Evolutionary conservation across 2,329 filamentous ascomycete genomes (phyloP), one percentile per base, ranked within the genome.

Genomic region (Boeremia exigua): DNA sequence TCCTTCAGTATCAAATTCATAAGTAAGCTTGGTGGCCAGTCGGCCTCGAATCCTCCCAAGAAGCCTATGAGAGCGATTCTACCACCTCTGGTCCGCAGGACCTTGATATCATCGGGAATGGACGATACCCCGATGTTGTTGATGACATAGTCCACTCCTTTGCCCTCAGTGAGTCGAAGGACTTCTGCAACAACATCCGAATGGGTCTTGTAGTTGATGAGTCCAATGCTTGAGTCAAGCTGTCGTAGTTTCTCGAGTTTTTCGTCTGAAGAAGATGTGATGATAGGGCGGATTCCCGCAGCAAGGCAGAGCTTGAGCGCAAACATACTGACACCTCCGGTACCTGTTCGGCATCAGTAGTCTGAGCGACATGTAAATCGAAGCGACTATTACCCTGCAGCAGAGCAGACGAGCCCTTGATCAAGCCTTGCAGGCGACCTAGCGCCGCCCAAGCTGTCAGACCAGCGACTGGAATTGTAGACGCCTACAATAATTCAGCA

Each of bases 141-240:
- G 43, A 83, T 69, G 45, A 81, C 79, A 48, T 79, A 77, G 59
- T 82, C 78, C 1, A 73, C 76, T 25, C 77, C 77, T 27, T 69
- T 68, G 29, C 67, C 63, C 1, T 67, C 55, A 0, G 79, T 80
- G 9, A 82, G 72, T 5, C 73, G 75, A 58, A 79, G 78, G n/a
- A 83, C 85, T 42, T 81, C 79, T 6, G 77, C 75, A 10, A 82
- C 81, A 82, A 85, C 86, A 43, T 84, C 79, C 0, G 80, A 66
- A n/a, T 79, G 76, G 0, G 70, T 78, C 48, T 80, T 83, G 70
- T 88, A 89, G 71, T 88, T 88, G 88, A 42, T 77, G 8, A 82
- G 74, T 48, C 46, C 14, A 14, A 70, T 39, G 2, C 30, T 23
- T 1, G 59, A 52, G 14, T 54, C 55, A 5, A 67, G 15, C n/a